phyloP scores from a whole-genome alignment of 345 rosid genomes.

The Lenwebbia sp. region DNA sequence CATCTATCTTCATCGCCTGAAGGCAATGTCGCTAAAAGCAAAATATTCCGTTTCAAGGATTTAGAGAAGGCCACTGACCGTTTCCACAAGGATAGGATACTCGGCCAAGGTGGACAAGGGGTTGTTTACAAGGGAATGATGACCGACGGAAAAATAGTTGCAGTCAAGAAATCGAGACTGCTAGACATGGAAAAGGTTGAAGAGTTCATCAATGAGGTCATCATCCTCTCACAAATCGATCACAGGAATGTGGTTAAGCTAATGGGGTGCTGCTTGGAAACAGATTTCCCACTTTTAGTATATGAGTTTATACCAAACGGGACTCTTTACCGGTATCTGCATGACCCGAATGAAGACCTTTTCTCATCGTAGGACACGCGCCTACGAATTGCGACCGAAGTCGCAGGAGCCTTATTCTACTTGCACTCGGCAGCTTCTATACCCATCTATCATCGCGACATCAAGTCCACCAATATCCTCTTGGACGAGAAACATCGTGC shows the following conservation, averaged over 20 bases:
- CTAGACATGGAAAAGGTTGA: background rate
- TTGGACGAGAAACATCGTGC: background rate
- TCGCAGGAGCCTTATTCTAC: background rate
- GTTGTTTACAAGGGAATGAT: background rate
- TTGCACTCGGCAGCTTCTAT: conserved; percentile 2
- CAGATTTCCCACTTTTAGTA: background rate
- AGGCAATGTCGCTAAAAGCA: background rate
- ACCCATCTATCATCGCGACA: background rate
- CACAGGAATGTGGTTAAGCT: background rate
- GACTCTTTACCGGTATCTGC: background rate
- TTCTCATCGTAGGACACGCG: background rate
- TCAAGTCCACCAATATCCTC: background rate
- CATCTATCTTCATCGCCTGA: background rate
- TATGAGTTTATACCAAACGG: conserved; percentile 3
- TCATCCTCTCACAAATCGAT: background rate
- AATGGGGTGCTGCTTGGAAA: background rate
- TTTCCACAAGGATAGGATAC: too few species aligned
- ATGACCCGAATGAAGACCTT: background rate
- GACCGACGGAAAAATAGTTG: background rate
- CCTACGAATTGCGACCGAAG: background rate
- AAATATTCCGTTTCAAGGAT: too few species aligned
- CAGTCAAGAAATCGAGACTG: background rate
- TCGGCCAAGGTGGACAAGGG: background rate
- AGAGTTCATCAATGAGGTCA: background rate
- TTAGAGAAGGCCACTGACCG: too few species aligned